phyloP scores from a whole-genome alignment of 768 basidiomycete genomes.

The Suillus discolor region DNA sequence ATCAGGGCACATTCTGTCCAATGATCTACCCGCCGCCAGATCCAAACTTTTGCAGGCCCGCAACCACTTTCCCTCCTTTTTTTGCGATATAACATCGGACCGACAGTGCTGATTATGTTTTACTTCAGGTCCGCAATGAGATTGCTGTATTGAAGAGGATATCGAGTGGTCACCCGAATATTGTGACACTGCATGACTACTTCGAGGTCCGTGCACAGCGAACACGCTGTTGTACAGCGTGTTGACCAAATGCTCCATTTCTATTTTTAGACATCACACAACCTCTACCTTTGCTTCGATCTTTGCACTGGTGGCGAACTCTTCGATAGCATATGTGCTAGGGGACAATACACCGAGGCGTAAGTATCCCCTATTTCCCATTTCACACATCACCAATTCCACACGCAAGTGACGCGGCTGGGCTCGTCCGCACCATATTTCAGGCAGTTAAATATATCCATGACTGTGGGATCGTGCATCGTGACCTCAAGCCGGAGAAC shows the following conservation, averaged over 20 bases:
- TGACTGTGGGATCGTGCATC: slow-evolving; percentile 88
- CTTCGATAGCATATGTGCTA: slow-evolving; percentile 98
- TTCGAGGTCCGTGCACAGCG: slow-evolving; percentile 68
- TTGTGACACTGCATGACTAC: slow-evolving; percentile 95
- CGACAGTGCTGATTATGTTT: slow-evolving; percentile 12
- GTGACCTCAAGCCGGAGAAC: slow-evolving; percentile 98
- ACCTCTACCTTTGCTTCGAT: slow-evolving; percentile 94
- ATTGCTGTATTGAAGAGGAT: slow-evolving; percentile 93
- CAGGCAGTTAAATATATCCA: slow-evolving; percentile 92
- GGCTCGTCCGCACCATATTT: slow-evolving; percentile 84
- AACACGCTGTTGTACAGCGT: slow-evolving; percentile 5
- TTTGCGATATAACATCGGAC: slow-evolving; percentile 17
- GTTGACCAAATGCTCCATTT: not conserved
- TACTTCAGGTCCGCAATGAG: slow-evolving; percentile 86
- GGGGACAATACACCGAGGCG: slow-evolving; percentile 96
- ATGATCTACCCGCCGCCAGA: not conserved
- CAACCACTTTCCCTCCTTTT: slow-evolving; percentile 9
- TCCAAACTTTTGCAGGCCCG: not conserved
- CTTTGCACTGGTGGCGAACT: slow-evolving; percentile 97
- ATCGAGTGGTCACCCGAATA: slow-evolving; percentile 86
- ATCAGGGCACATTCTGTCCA: slow-evolving; percentile 17
- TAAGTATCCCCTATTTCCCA: slow-evolving; percentile 37
- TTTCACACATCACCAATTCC: slow-evolving; percentile 21
- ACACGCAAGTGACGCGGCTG: slow-evolving; percentile 78
- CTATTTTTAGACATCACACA: slow-evolving; percentile 73